Evolutionary conservation across 768 basidiomycete genomes (phyloP), one percentile per base, ranked within the genome.

Genomic region (Xerocomus potaroensis): DNA sequence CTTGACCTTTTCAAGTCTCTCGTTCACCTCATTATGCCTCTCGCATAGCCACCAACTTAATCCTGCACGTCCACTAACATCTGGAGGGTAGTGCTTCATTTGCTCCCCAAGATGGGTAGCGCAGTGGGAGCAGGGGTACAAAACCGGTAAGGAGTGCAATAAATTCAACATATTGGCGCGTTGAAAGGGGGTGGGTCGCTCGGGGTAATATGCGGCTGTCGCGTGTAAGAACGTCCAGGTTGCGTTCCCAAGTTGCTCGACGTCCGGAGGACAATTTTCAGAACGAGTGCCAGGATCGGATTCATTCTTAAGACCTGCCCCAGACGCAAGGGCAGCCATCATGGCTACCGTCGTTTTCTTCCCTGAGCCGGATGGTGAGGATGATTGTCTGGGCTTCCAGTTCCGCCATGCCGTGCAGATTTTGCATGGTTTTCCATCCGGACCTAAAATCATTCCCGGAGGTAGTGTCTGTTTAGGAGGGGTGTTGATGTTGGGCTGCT

Each of bases 141-240:
- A 69, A 8, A 79, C 64, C 0, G 93, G 92, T 32, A 95, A 67
- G 1, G 92, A 77, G 40, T 77, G 77, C 12, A 98, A 68, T 21
- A 98, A 75, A 57, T 77, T 73, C 27, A 90, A 71, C 93, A 97
- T 97, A 54, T 88, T 83, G 23, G 80, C 76, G 47, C 87, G 84
- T 57, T 95, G 91, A 6, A 71, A 69, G 1, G 81, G 73, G 0
- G 84, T 80, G 1, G 95, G 91, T 14, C 71, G 68, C n/a, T 84
- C 80, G 22, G 95, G 93, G 69, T 93, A 98, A 68, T 97, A 96
- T 18, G 95, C 91, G 0, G 93, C 94, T 5, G 95, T 86, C 8
- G 92, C 84, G 61, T 97, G 95, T 26, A 98, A 74, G 77, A 98
- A 98, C 14, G 92, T 86, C 95, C 95, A 97, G 2, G 95, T 95